phyloP scores from a whole-genome alignment of 1,139 yeast genomes.

The Pichia sp. region DNA sequence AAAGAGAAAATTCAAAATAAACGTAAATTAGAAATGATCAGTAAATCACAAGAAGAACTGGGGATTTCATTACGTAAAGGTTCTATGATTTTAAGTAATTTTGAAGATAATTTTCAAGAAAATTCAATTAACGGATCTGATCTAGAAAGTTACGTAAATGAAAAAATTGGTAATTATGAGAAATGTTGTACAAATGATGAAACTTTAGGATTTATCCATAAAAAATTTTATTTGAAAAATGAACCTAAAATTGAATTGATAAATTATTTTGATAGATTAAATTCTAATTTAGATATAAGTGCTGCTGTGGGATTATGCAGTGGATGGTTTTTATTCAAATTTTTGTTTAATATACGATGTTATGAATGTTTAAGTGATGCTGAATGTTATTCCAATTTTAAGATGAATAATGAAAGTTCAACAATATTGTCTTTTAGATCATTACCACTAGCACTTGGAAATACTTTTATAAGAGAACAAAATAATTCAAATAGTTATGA shows the following conservation, averaged over 20 bases:
- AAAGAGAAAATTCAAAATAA: background rate
- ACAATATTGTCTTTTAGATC: background rate
- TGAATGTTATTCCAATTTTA: background rate
- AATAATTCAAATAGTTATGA: background rate
- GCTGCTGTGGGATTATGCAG: conserved; percentile 27
- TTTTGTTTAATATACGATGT: conserved; percentile 22
- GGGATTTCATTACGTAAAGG: conserved; percentile 23
- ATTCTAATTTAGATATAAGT: conserved; percentile 25
- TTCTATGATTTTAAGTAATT: conserved; percentile 24
- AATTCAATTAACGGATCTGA: conserved; percentile 3
- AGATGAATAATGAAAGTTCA: background rate
- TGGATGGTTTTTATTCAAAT: conserved; percentile 25
- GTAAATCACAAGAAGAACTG: conserved; percentile 21
- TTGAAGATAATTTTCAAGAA: conserved; percentile 14
- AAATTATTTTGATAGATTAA: conserved; percentile 26
- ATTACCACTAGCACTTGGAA: background rate
- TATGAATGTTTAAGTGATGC: conserved; percentile 11
- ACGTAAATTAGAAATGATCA: conserved; percentile 8
- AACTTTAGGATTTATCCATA: conserved; percentile 15
- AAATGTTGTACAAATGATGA: conserved; percentile 8
- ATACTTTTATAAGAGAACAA: background rate
- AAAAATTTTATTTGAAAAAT: conserved; percentile 25
- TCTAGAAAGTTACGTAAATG: conserved; percentile 5
- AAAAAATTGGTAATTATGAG: conserved; percentile 13
- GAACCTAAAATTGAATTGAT: conserved; percentile 24